Evolutionary conservation across 2,329 filamentous ascomycete genomes (phyloP).

Genomic region (Paraphaeosphaeria minitans): DNA sequence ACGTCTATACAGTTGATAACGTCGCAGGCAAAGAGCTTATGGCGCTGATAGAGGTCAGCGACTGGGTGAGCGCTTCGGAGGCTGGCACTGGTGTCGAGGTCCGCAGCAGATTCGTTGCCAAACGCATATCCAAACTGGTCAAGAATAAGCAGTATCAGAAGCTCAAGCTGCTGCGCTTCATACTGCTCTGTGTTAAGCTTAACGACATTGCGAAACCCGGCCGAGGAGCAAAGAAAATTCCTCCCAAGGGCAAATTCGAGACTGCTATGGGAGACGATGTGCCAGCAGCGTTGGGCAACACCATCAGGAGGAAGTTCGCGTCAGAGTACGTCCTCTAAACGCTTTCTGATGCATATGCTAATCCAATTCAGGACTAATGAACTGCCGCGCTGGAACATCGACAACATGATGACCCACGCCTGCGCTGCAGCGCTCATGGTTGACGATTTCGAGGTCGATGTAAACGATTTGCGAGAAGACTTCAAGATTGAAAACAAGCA

Average conservation of each 20-base stretch:
- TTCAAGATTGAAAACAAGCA: conserved; percentile 72
- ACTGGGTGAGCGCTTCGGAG: conserved; percentile 73
- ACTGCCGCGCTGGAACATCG: conserved; percentile 73
- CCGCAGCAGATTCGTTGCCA: conserved; percentile 68
- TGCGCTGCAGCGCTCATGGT: conserved; percentile 73
- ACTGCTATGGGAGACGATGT: conserved; percentile 60
- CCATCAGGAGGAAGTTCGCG: conserved; percentile 66
- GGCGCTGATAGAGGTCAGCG: conserved; percentile 69
- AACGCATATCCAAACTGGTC: conserved; percentile 63
- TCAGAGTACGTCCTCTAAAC: conserved; percentile 28
- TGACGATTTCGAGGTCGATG: conserved; percentile 75
- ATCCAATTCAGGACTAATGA: conserved; percentile 44
- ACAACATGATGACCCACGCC: conserved; percentile 75
- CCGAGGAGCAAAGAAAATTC: conserved; percentile 55
- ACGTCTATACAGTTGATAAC: conserved; percentile 71
- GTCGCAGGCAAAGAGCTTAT: conserved; percentile 73
- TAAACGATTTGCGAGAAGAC: conserved; percentile 71
- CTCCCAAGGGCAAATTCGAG: conserved; percentile 68
- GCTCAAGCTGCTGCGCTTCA: conserved; percentile 56
- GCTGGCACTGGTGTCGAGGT: conserved; percentile 63
- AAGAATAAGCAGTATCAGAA: conserved; percentile 57
- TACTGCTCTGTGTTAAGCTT: conserved; percentile 56
- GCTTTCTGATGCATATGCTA: conserved; percentile 12
- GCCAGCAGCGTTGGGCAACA: conserved; percentile 30
- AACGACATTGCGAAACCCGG: conserved; percentile 46